Evolutionary conservation across 768 basidiomycete species (phyloP), one percentile per base, ranked within the genome.

Genomic region (Scleroderma bovista): DNA sequence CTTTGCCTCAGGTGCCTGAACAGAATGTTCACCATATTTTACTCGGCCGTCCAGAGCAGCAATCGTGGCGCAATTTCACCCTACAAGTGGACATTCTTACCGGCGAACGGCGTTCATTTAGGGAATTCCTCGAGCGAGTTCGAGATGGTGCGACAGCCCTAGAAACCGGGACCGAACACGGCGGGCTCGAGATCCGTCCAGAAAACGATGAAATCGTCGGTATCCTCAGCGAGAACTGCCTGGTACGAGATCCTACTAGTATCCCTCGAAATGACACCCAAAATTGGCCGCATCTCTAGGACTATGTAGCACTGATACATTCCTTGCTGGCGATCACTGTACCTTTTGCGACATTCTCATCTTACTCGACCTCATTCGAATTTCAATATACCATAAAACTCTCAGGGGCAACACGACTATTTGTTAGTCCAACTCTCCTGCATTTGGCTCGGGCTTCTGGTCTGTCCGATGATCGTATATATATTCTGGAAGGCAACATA

Each of bases 171-270:
- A 51, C 67, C 13, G 55, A 66, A 0, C 61, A 75, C 16, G 84
- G 84, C 1, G 84, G 87, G 0, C 68, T 86, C 1, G 84, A 76
- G 0, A 59, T 89, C 11, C 58, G 64, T 6, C 62, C 64, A 0
- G 69, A 69, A 37, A 69, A 75, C 17, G 72, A 71, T 0, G 82
- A 85, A 47, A 77, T 87, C 20, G 72, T 88, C 17, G 88, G 84
- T 6, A 77, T 90, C 15, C 75, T 88, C 60, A 79, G 78, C 63
- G 75, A 83, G 41, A 90, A 89, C 60, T 82, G 77, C 32, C 60
- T 81, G 62, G 88, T 86, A 65, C 54, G 79, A 63, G 6, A 15
- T 41, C 34, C 31, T 46, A 12, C 24, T n/a, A n/a, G n/a, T n/a
- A n/a, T n/a, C 32, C n/a, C 38, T 29, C 24, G 5, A 17, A 6